A percentile compares a stretch with the other conserved stretches of the same genome.
phyloP scores from a whole-genome alignment of 2,329 filamentous ascomycete genomes.

The Aspergillus uvarum region DNA sequence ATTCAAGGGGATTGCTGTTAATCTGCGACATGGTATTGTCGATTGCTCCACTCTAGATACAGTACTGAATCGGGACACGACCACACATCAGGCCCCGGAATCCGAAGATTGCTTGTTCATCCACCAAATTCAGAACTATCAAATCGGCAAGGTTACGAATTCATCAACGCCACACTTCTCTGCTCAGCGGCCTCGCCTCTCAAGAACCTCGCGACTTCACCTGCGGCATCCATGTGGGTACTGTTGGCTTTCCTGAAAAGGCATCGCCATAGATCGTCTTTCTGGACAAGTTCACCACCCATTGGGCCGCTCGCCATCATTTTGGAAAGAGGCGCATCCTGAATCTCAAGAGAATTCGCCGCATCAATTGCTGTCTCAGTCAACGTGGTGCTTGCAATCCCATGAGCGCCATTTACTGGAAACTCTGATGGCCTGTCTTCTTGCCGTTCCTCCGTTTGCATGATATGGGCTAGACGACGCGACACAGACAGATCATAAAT shows the following conservation, averaged over 20 bases:
- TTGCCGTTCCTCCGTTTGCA: conserved; percentile 42
- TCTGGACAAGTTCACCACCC: conserved; percentile 76
- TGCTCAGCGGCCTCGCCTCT: conserved; percentile 57
- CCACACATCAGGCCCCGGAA: too few relatives aligned
- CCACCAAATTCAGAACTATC: too few relatives aligned
- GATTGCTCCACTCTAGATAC: too few relatives aligned
- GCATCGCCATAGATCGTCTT: conserved; percentile 83
- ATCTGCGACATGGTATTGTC: too few relatives aligned
- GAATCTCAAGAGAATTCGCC: conserved; percentile 80
- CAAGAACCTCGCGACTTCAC: conserved; percentile 52
- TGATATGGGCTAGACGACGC: conserved; percentile 76
- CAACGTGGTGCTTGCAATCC: conserved; percentile 28
- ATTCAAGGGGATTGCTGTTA: too few relatives aligned
- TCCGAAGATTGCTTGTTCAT: too few relatives aligned
- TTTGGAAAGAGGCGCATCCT: conserved; percentile 68
- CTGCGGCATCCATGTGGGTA: conserved; percentile 30
- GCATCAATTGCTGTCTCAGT: conserved; percentile 69
- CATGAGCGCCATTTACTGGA: conserved; percentile 13
- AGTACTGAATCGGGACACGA: too few relatives aligned
- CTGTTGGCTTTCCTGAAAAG: conserved; percentile 57
- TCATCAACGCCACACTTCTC: conserved; percentile 26
- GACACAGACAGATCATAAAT: conserved; percentile 85
- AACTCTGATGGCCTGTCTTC: conserved; percentile 15
- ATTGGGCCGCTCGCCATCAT: conserved; percentile 69
- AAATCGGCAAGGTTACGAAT: neutral